phyloP scores from a whole-genome alignment of 2,329 filamentous ascomycete species.

The Monosporascus cannonballus region DNA sequence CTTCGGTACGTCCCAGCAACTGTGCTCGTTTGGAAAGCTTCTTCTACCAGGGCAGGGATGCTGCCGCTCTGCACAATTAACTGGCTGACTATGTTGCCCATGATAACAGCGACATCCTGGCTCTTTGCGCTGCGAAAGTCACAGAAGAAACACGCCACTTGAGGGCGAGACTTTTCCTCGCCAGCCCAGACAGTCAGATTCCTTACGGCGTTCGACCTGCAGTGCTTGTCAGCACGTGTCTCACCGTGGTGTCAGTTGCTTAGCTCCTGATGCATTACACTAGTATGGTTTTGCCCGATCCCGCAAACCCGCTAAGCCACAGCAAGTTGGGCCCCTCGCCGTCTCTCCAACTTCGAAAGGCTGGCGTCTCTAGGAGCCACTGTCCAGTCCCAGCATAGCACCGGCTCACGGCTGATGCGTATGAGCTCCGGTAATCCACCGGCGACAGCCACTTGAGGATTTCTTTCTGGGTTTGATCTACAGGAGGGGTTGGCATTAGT shows the following conservation, averaged over 20 bases:
- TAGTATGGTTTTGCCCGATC: constrained; percentile 3
- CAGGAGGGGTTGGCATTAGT: neutral
- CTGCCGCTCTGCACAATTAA: neutral
- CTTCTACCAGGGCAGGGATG: neutral
- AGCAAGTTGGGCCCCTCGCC: neutral
- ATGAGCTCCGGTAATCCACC: constrained; percentile 2
- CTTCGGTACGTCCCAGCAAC: constrained; percentile 1
- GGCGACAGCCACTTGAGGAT: constrained; percentile 5
- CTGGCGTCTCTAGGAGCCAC: constrained; percentile 3
- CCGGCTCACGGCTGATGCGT: constrained; percentile 1
- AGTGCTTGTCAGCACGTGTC: too few species aligned
- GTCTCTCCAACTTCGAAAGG: constrained; percentile 3
- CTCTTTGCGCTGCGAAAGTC: constrained; percentile 3
- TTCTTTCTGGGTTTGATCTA: neutral
- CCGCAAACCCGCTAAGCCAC: constrained; percentile 6
- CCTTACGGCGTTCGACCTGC: too few species aligned
- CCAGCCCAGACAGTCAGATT: constrained; percentile 1
- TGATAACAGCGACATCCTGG: constrained; percentile 1
- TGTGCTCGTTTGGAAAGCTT: neutral
- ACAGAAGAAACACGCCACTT: constrained; percentile 4
- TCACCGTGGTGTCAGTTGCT: neutral
- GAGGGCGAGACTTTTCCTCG: constrained; percentile 1
- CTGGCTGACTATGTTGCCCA: constrained; percentile 3
- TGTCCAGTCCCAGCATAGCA: constrained; percentile 3
- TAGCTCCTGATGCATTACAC: neutral